A percentile compares a stretch with the other conserved stretches of the same genome.
Evolutionary conservation across 2,329 filamentous ascomycete species (phyloP).

Genomic region (Cladophialophora exuberans): DNA sequence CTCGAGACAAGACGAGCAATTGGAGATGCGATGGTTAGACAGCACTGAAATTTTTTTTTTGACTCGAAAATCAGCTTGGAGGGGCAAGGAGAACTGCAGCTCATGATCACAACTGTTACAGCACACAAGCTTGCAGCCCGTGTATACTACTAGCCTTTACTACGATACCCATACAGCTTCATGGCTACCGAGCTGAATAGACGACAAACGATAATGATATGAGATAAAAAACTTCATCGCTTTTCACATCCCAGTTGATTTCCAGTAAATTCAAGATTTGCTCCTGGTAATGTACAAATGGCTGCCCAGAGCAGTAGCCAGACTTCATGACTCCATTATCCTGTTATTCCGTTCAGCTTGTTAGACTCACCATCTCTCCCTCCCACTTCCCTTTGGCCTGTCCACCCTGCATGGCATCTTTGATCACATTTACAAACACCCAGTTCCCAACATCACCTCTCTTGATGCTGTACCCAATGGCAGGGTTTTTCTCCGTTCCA

Average conservation of each 20-base stretch:
- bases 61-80: too few relatives aligned
- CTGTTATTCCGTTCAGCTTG: slow-evolving; percentile 12
- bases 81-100: not conserved
- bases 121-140: too few relatives aligned
- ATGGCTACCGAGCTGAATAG: slow-evolving; percentile 11
- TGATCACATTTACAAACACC: slow-evolving; percentile 38
- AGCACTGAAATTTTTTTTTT: too few relatives aligned
- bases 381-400: slow-evolving; percentile 23
- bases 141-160: slow-evolving; percentile 2
- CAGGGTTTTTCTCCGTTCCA: slow-evolving; percentile 36
- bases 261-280: not conserved
- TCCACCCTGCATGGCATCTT: slow-evolving; percentile 19
- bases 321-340: not conserved
- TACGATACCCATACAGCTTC: slow-evolving; percentile 7
- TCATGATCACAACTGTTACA: too few relatives aligned
- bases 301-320: too few relatives aligned
- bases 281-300: not conserved
- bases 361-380: slow-evolving; percentile 34
- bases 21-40: too few relatives aligned
- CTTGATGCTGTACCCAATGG: slow-evolving; percentile 41
- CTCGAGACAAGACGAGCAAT: too few relatives aligned
- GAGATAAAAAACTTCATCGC: not conserved
- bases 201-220: slow-evolving; percentile 9
- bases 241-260: not conserved
- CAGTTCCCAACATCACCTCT: slow-evolving; percentile 42